phyloP scores from a whole-genome alignment of 805 yeast genomes.

The Candida maesae region DNA sequence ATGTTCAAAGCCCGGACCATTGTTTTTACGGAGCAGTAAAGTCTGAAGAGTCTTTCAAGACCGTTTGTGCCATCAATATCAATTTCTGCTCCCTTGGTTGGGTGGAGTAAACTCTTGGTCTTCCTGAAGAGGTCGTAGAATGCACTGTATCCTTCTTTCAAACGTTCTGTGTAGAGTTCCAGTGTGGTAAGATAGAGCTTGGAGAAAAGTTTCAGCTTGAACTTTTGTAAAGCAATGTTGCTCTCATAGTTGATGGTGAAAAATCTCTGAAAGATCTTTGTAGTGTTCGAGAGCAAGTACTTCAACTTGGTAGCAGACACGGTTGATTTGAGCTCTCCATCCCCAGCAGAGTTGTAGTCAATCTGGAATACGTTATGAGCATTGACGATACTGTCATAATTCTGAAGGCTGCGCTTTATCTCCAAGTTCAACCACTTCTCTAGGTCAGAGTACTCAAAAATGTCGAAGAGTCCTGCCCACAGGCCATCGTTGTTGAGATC shows the following conservation, averaged over 20 bases:
- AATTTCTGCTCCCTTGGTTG: slow-evolving; percentile 13
- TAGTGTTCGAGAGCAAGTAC: slow-evolving; percentile 42
- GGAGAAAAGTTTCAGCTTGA: slow-evolving; percentile 44
- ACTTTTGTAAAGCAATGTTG: slow-evolving; percentile 38
- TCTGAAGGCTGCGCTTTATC: slow-evolving; percentile 38
- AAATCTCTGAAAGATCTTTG: slow-evolving; percentile 33
- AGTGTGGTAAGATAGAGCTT: slow-evolving; percentile 39
- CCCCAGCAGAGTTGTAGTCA: slow-evolving; percentile 37
- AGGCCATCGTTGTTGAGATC: slow-evolving; percentile 28
- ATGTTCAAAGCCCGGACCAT: slow-evolving; percentile 18
- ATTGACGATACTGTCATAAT: slow-evolving; percentile 41
- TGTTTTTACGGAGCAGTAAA: slow-evolving; percentile 25
- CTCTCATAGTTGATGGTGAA: slow-evolving; percentile 27
- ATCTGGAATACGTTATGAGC: slow-evolving; percentile 41
- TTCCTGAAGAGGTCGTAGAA: slow-evolving; percentile 23
- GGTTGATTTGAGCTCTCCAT: slow-evolving; percentile 33
- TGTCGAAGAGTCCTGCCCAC: slow-evolving; percentile 29
- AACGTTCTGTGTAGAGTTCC: slow-evolving; percentile 34
- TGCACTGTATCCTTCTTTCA: slow-evolving; percentile 29
- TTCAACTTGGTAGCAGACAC: slow-evolving; percentile 42
- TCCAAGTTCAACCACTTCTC: slow-evolving; percentile 49
- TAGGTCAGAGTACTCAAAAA: slow-evolving; percentile 26
- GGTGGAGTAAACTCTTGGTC: slow-evolving; percentile 12
- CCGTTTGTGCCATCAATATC: slow-evolving; percentile 26
- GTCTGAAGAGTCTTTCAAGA: slow-evolving; percentile 26